Conservation (phyloP, 2,329 filamentous ascomycete species). For the Microascus cirrosus region DNA sequence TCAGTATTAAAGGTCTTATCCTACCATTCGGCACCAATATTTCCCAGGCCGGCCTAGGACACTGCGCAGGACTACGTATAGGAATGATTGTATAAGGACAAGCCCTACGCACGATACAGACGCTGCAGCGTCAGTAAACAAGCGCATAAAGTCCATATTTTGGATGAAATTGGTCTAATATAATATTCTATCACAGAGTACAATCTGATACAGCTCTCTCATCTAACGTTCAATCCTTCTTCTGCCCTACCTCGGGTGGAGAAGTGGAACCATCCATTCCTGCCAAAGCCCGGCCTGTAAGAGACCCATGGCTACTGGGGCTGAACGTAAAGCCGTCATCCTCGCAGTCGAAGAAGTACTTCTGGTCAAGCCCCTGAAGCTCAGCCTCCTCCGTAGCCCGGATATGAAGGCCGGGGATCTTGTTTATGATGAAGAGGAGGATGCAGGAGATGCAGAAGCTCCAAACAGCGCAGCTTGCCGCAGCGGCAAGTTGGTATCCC, state of each 20-base stretch:
- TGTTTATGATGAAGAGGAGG: conserved; percentile 43
- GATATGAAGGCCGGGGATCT: conserved; percentile 44
- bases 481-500: conserved; percentile 45
- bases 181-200: too few species aligned
- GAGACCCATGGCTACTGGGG: background rate
- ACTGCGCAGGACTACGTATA: too few species aligned
- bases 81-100: too few species aligned
- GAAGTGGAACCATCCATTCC: background rate
- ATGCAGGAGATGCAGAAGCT: conserved; percentile 40
- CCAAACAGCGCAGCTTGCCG: conserved; percentile 42
- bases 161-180: too few species aligned
- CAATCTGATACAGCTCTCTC: background rate
- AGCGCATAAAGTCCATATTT: too few species aligned
- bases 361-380: conserved; percentile 35
- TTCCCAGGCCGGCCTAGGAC: too few species aligned
- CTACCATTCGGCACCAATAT: too few species aligned
- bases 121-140: too few species aligned
- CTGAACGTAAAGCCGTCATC: background rate
- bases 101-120: too few species aligned
- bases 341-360: conserved; percentile 14
- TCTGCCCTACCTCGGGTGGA: background rate
- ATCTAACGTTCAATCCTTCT: background rate
- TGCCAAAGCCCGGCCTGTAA: background rate
- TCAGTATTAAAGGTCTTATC: too few species aligned
- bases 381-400: conserved; percentile 44